A percentile compares a stretch with the other conserved stretches of the same genome.
phyloP scores from a whole-genome alignment of 2,329 filamentous ascomycete species.

The Cordyceps cateniannulata region DNA sequence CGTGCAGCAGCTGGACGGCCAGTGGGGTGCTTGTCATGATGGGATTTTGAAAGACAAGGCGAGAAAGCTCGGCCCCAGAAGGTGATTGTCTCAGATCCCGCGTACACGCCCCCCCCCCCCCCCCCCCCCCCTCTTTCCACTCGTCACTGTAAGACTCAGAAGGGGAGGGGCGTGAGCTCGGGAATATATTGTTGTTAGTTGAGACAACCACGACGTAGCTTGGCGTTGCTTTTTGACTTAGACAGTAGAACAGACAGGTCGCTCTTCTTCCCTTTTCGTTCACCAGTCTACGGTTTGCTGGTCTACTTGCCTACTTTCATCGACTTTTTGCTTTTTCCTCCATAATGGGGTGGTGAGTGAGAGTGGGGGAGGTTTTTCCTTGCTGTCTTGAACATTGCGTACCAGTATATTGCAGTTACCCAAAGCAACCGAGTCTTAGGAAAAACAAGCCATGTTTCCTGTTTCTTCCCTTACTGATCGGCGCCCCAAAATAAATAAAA shows the following conservation, averaged over 20 bases:
- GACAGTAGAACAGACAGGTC: neutral
- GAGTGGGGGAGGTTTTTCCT: neutral
- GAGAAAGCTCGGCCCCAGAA: neutral
- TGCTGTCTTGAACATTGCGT: neutral
- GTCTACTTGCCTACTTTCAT: neutral
- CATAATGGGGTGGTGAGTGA: neutral
- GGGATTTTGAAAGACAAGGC: neutral
- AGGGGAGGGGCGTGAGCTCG: neutral
- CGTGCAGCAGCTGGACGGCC: neutral
- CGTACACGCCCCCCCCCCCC: neutral
- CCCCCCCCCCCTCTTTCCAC: too few relatives aligned
- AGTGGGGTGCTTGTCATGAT: neutral
- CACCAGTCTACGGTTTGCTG: too few relatives aligned
- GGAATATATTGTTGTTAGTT: neutral
- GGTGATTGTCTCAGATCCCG: conserved; percentile 5
- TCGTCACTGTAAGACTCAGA: too few relatives aligned
- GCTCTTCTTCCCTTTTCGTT: neutral
- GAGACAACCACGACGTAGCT: neutral
- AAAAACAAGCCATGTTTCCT: neutral
- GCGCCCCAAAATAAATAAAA: neutral
- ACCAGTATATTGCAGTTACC: neutral
- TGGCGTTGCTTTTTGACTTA: conserved; percentile 1
- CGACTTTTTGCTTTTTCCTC: conserved; percentile 4
- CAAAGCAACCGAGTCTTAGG: neutral
- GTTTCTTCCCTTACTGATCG: neutral